Conservation (phyloP, 2,329 filamentous ascomycete genomes). For the Xylariaceae sp. region DNA sequence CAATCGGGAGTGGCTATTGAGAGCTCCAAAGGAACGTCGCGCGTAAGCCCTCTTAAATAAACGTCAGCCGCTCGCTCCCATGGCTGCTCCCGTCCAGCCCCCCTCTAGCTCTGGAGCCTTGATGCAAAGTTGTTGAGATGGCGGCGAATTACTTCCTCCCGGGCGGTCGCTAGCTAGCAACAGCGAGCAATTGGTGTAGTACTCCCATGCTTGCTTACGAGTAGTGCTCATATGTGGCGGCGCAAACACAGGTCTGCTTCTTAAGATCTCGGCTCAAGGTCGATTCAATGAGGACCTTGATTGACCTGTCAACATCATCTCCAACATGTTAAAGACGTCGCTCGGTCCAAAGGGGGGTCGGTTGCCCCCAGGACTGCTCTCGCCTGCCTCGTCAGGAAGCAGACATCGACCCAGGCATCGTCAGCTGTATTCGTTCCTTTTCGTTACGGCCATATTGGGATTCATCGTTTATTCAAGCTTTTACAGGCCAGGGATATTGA, state of each 20-base stretch:
- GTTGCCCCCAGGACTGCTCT: constrained; percentile 22
- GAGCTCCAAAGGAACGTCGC: too few relatives aligned
- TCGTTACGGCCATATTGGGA: constrained; percentile 2
- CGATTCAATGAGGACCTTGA: not conserved
- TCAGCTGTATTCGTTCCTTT: constrained; percentile 7
- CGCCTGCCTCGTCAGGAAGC: constrained; percentile 1
- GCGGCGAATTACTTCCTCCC: not conserved
- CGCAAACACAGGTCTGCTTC: not conserved
- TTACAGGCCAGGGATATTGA: not conserved
- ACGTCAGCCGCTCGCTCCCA: not conserved
- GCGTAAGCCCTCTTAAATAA: too few relatives aligned
- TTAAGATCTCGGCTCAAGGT: not conserved
- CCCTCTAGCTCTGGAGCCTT: not conserved
- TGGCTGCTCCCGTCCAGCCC: not conserved
- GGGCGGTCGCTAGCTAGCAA: not conserved
- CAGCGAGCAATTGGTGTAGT: too few relatives aligned
- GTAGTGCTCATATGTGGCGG: not conserved
- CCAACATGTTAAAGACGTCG: constrained; percentile 10
- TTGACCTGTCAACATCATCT: constrained; percentile 10
- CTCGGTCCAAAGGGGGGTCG: constrained; percentile 31
- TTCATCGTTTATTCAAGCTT: constrained; percentile 16
- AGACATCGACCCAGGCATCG: constrained; percentile 19
- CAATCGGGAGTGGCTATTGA: too few relatives aligned
- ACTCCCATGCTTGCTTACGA: not conserved
- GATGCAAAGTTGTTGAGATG: not conserved